Base-by-base conservation (phyloP, 805 yeast genomes). In the Candida pini region DNA sequence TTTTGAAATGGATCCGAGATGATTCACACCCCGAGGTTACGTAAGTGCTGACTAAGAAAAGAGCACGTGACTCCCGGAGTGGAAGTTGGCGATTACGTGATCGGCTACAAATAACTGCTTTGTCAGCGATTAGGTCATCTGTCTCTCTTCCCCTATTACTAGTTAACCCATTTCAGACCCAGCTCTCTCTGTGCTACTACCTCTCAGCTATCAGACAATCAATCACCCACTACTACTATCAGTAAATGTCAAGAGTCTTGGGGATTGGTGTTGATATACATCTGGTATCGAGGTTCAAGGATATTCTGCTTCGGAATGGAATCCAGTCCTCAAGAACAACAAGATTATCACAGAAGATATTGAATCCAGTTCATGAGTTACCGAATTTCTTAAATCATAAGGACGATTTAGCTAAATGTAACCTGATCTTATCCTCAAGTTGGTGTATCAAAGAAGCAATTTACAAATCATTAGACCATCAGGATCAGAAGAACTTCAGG, bases 371-470 rank as follows among this genome's bases (percentile, higher is more conserved):
- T 1, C 41, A 50, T 14, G 76, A 73, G 43, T 41, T 50, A 59
- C 69, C 69, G 2, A 38, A 34, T 4, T 69, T 70, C 34, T 32
- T 41, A 4, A 20, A 42, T 16, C 32, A 31, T 9, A 7, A 26
- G 4, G 36, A 49, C 6, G 52, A 62, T n/a, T 9, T 48, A 1
- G 50, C 45, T 1, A 41, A 48, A 7, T 52, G 63, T 26, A 53
- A 62, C 7, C 51, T 51, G 23, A 49, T 63, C 4, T 53, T 82
- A 14, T 72, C 85, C 1, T 74, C 76, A 3, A 45, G 71, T 14
- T 84, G 94, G 94, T 79, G 87, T 8, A 61, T 73, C 7, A 84
- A 84, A 44, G 94, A 84, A 47, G 89, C 92, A 1, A 49, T 81
- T 7, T 84, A 63, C 53, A 84, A 84, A 53, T 65, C 79, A 0